Evolutionary conservation across 805 yeast species (phyloP).

Genomic region (Metschnikowia koreensis): DNA sequence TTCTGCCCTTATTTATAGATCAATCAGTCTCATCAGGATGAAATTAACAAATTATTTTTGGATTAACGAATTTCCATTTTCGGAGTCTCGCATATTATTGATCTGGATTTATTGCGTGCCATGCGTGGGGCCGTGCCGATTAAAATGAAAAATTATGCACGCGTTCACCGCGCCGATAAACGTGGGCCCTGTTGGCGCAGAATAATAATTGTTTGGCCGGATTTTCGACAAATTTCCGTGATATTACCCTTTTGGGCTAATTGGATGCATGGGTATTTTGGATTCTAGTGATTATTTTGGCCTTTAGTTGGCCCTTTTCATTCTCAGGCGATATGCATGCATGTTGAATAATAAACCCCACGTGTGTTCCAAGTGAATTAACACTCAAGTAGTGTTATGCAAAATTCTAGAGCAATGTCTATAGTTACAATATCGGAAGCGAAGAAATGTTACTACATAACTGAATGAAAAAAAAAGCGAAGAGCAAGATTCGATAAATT

Average conservation of each 20-base stretch:
- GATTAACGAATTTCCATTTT: background rate
- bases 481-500: too few relatives aligned
- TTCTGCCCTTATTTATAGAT: background rate
- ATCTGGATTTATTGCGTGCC: background rate
- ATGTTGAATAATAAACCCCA: too few relatives aligned
- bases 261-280: conserved; percentile 1
- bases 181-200: background rate
- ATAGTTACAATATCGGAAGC: too few relatives aligned
- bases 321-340: background rate
- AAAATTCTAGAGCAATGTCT: background rate
- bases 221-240: background rate
- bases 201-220: background rate
- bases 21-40: background rate
- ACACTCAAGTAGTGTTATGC: too few relatives aligned
- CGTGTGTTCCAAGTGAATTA: too few relatives aligned
- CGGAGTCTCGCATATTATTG: background rate
- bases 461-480: too few relatives aligned
- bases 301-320: background rate
- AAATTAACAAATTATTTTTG: background rate
- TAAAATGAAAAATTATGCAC: background rate
- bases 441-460: too few relatives aligned
- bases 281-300: background rate
- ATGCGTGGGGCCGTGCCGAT: background rate
- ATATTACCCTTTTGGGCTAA: background rate
- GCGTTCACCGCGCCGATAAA: background rate